phyloP scores from a whole-genome alignment of 1,284 basidiomycete species.

The Mycena citricolor region DNA sequence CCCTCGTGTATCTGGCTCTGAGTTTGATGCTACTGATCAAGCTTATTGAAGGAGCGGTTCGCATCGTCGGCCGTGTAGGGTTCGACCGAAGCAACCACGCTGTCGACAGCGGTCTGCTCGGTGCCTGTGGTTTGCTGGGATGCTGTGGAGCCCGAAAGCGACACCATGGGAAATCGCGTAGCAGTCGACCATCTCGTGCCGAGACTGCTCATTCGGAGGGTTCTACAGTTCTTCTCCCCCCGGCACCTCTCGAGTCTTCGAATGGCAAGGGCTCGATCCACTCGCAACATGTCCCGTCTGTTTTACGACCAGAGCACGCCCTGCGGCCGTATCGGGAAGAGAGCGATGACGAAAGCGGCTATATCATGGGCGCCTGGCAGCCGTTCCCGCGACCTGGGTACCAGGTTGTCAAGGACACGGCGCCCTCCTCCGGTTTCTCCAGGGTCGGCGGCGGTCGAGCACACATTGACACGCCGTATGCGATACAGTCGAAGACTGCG shows the following conservation, averaged over 20 bases:
- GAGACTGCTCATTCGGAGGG: conserved; percentile 10
- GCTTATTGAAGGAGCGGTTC: conserved; percentile 77
- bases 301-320: conserved; percentile 75
- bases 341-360: conserved; percentile 74
- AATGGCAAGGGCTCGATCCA: conserved; percentile 50
- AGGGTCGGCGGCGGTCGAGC: conserved; percentile 78
- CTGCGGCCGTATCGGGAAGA: conserved; percentile 76
- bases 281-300: conserved; percentile 69
- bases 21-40: conserved; percentile 83
- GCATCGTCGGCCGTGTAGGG: conserved; percentile 76
- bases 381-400: conserved; percentile 61
- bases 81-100: conserved; percentile 84
- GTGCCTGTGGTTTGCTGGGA: conserved; percentile 72
- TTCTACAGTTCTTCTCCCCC: conserved; percentile 18
- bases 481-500: conserved; percentile 44
- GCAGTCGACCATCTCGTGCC: conserved; percentile 11
- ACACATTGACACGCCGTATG: conserved; percentile 76
- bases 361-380: conserved; percentile 85
- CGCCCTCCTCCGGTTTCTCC: conserved; percentile 61
- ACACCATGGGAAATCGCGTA: conserved; percentile 28
- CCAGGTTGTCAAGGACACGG: conserved; percentile 39
- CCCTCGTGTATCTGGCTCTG: conserved; percentile 81
- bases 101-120: conserved; percentile 83
- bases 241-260: conserved; percentile 5
- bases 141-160: conserved; percentile 65